phyloP scores from a whole-genome alignment of 2,329 filamentous ascomycete species.

The Didymosphaeria variabile region DNA sequence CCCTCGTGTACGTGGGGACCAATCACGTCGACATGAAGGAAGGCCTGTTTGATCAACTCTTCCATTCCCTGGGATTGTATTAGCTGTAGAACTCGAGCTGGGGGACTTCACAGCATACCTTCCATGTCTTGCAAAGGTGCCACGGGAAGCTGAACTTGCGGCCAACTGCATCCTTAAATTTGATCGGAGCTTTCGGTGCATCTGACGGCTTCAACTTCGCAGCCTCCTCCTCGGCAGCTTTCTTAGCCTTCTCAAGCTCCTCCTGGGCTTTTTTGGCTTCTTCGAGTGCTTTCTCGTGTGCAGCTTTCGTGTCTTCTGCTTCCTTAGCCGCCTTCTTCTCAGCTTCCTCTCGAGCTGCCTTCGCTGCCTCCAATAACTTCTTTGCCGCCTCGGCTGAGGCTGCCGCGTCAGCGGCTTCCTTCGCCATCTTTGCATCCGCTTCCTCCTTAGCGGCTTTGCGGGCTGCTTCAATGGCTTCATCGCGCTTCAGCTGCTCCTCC shows the following conservation, averaged over 20 bases:
- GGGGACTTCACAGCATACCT: slow-evolving; percentile 78
- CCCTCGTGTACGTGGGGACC: slow-evolving; percentile 54
- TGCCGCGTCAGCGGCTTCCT: slow-evolving; percentile 60
- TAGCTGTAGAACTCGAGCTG: slow-evolving; percentile 44
- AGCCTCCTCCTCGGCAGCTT: slow-evolving; percentile 56
- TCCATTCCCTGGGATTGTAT: slow-evolving; percentile 66
- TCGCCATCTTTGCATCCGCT: slow-evolving; percentile 58
- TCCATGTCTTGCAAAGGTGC: slow-evolving; percentile 28
- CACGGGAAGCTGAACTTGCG: slow-evolving; percentile 29
- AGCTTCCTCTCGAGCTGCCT: slow-evolving; percentile 39
- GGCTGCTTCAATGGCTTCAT: slow-evolving; percentile 41
- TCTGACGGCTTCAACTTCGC: slow-evolving; percentile 53
- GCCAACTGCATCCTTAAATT: slow-evolving; percentile 30
- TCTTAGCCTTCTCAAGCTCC: slow-evolving; percentile 57
- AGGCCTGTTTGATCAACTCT: slow-evolving; percentile 56
- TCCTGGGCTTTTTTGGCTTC: slow-evolving; percentile 57
- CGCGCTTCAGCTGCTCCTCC: slow-evolving; percentile 25
- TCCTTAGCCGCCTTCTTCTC: slow-evolving; percentile 42
- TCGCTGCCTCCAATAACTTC: slow-evolving; percentile 35
- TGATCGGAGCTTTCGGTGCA: slow-evolving; percentile 50
- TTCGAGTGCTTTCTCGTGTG: slow-evolving; percentile 58
- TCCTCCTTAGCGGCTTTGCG: slow-evolving; percentile 57
- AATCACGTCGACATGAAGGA: slow-evolving; percentile 55
- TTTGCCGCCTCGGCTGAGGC: slow-evolving; percentile 40
- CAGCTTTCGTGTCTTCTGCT: slow-evolving; percentile 52